These are phyloP conservation scores for Isatis tinctoria DNA, from an alignment of 345 rosid genomes.

Conservation along the genomic window DNA sequence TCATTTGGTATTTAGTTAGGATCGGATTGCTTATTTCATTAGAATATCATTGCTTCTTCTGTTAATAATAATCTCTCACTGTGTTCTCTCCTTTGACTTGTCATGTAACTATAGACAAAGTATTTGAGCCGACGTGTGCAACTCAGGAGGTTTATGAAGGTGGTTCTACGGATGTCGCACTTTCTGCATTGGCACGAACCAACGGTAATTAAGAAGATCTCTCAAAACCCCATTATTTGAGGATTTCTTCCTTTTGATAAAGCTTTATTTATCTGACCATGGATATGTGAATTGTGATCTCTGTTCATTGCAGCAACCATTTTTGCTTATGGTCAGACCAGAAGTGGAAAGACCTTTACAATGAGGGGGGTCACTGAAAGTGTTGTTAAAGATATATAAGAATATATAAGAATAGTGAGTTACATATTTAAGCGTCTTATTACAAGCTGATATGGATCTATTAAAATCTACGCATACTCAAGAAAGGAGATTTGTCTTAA, in stretches of 20 bases:
- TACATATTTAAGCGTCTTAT: not conserved
- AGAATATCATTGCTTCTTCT: not conserved
- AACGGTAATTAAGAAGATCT: conserved; percentile 45
- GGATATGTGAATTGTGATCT: not conserved
- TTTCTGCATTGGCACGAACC: conserved; percentile 85
- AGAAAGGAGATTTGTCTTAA: conserved; percentile 70
- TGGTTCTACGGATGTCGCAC: conserved; percentile 87
- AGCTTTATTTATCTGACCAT: not conserved
- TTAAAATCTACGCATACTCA: conserved; percentile 42
- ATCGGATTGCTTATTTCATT: not conserved
- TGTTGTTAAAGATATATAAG: conserved; percentile 69
- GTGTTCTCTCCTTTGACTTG: not conserved
- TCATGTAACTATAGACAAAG: conserved; percentile 54
- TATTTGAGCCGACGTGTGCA: conserved; percentile 62
- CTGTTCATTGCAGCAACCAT: conserved; percentile 63
- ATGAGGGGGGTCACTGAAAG: conserved; percentile 84
- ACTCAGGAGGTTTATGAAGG: conserved; percentile 79
- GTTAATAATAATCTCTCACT: not conserved
- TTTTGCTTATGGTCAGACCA: conserved; percentile 92
- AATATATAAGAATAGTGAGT: conserved; percentile 62
- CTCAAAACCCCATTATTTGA: not conserved
- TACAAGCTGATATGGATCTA: not conserved
- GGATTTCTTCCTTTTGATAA: not conserved
- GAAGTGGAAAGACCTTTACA: conserved; percentile 91
- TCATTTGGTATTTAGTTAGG: conserved; percentile 52